Conservation (phyloP, 23 red algal genomes). For the Gracilariopsis chorda region DNA sequence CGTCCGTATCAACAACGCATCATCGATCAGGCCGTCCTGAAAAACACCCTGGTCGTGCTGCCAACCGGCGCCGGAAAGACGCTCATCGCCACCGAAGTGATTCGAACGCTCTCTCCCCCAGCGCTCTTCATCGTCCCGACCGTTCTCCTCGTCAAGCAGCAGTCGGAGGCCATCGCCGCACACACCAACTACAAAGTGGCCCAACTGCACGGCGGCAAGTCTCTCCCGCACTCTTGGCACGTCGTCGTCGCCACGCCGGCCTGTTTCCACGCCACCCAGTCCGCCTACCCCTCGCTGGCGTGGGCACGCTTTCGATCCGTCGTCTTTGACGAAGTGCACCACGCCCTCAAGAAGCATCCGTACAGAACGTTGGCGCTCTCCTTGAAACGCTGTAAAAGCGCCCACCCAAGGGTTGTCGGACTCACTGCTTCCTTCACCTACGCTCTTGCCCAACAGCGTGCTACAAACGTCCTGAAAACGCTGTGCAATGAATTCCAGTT, state of each 20-base stretch:
- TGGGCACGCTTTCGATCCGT: conserved; percentile 1
- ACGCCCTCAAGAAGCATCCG: conserved; percentile 40
- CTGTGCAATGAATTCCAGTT: conserved; percentile 8
- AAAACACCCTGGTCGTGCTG: conserved; percentile 64
- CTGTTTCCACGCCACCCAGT: not conserved
- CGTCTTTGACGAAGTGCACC: conserved; percentile 58
- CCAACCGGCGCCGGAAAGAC: conserved; percentile 84
- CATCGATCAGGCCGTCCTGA: conserved; percentile 1
- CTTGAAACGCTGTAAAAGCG: not conserved
- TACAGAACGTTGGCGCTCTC: conserved; percentile 28
- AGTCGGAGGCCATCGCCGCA: not conserved
- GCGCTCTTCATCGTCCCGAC: conserved; percentile 42
- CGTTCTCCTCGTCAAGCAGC: conserved; percentile 27
- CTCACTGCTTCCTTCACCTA: conserved; percentile 30
- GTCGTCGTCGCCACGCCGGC: conserved; percentile 14
- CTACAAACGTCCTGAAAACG: not conserved
- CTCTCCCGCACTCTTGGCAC: not conserved
- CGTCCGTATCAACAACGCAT: conserved; percentile 75
- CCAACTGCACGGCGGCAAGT: not conserved
- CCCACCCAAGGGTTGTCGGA: not conserved
- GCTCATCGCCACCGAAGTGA: conserved; percentile 67
- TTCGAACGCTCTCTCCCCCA: conserved; percentile 6
- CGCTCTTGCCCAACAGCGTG: not conserved
- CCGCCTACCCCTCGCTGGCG: not conserved
- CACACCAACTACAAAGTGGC: not conserved